Percentiles rank a stretch among this genome's conserved stretches.
Evolutionary conservation across 306 rosid species (phyloP).

Genomic region (Dalbergia cultrata): DNA sequence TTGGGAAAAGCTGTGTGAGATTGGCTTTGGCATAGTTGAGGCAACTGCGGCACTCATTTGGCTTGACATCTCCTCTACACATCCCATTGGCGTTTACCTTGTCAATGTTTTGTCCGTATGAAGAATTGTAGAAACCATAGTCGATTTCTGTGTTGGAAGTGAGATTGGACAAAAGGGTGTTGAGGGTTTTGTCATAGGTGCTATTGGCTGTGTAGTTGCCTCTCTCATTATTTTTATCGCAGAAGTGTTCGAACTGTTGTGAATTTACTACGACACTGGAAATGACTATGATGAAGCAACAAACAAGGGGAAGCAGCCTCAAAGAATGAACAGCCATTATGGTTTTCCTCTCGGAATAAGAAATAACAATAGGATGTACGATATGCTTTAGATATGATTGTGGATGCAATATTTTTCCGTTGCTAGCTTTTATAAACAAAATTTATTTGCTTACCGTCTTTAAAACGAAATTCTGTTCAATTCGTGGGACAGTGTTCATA

Average conservation of each 20-base stretch:
- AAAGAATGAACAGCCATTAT: conserved; percentile 15
- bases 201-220: conserved; percentile 58
- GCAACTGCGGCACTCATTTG: conserved; percentile 47
- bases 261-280: not conserved
- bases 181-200: conserved; percentile 51
- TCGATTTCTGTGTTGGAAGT: not conserved
- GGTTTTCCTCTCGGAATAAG: not conserved
- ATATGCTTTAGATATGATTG: not conserved
- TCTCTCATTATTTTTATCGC: not conserved
- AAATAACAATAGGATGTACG: not conserved
- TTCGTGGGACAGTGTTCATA: not conserved
- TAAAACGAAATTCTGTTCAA: not conserved
- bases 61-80: conserved; percentile 58
- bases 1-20: conserved; percentile 46
- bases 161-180: conserved; percentile 41
- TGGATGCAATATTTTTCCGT: not conserved
- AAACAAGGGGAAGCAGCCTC: not conserved
- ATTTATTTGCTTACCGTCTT: not conserved
- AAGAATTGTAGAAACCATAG: conserved; percentile 46
- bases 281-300: not conserved
- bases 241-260: conserved; percentile 5
- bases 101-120: conserved; percentile 41
- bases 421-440: not conserved
- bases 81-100: conserved; percentile 41
- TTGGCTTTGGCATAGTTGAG: conserved; percentile 32